Evolutionary conservation across 495 filamentous ascomycete genomes (phyloP).

Genomic region (Talaromyces nanjingensis): DNA sequence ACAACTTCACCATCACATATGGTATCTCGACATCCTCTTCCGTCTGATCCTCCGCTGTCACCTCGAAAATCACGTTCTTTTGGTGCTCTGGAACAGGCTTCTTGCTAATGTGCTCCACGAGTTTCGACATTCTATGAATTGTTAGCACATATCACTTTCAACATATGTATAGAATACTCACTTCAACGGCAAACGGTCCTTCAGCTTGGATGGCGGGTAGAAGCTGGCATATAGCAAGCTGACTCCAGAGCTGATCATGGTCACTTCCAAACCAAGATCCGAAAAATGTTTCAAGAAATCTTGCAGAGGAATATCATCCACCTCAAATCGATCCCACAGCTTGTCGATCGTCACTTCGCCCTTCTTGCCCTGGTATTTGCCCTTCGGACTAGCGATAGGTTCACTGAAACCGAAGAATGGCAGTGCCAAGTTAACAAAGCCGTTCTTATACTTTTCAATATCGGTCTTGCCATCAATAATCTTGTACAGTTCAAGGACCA

Average conservation of each 20-base stretch:
- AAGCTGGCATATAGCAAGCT: slow-evolving; percentile 95
- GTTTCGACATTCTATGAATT: slow-evolving; percentile 62
- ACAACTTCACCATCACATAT: slow-evolving; percentile 83
- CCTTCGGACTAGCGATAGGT: slow-evolving; percentile 87
- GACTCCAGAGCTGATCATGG: slow-evolving; percentile 93
- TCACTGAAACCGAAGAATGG: slow-evolving; percentile 98
- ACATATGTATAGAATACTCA: slow-evolving; percentile 35
- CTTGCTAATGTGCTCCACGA: slow-evolving; percentile 84
- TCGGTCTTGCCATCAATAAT: slow-evolving; percentile 90
- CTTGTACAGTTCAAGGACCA: slow-evolving; percentile 93
- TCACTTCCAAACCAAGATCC: slow-evolving; percentile 70
- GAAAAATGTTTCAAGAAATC: slow-evolving; percentile 80
- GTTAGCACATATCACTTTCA: slow-evolving; percentile 8
- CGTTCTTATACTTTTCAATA: slow-evolving; percentile 98
- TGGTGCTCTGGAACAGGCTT: slow-evolving; percentile 87
- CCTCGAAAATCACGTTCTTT: slow-evolving; percentile 93
- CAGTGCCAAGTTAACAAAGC: slow-evolving; percentile 93
- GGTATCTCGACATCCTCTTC: slow-evolving; percentile 97
- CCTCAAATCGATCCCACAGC: slow-evolving; percentile 97
- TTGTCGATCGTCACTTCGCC: slow-evolving; percentile 84
- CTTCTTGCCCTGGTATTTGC: slow-evolving; percentile 67
- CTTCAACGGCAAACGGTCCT: slow-evolving; percentile 67
- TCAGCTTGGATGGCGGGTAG: slow-evolving; percentile 80
- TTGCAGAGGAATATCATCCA: slow-evolving; percentile 73
- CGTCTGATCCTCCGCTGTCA: slow-evolving; percentile 81